Percentiles rank a stretch among this genome's conserved stretches.
phyloP scores from a whole-genome alignment of 352 stramenopile genomes.

The Globisporangium viniferum region DNA sequence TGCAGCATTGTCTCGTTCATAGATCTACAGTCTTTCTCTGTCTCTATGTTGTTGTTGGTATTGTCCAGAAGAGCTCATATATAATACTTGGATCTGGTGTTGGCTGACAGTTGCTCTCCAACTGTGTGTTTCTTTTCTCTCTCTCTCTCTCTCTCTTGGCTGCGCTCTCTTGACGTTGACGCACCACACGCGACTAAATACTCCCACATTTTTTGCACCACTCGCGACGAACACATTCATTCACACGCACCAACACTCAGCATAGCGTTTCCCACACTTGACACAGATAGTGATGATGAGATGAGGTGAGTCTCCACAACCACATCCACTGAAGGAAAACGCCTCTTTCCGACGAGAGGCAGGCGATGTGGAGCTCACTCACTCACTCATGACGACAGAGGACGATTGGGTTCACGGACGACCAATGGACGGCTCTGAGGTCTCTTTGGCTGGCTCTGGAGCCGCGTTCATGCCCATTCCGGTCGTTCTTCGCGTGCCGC shows the following conservation, averaged over 20 bases:
- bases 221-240: slow-evolving; percentile 4
- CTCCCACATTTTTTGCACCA: slow-evolving; percentile 1
- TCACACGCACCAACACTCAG: slow-evolving; percentile 4
- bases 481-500: not conserved
- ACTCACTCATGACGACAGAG: not conserved
- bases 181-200: not conserved
- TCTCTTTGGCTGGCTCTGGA: not conserved
- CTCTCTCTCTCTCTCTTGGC: not conserved
- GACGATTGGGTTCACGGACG: not conserved
- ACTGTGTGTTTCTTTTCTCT: not conserved
- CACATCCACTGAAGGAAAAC: not conserved
- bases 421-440: not conserved
- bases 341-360: slow-evolving; percentile 13
- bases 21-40: not conserved
- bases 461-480: slow-evolving; percentile 13
- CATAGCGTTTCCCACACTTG: not conserved
- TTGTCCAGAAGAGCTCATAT: slow-evolving; percentile 10
- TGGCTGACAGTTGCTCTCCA: not conserved
- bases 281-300: not conserved
- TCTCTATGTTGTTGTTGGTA: not conserved
- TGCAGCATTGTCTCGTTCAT: too few species aligned
- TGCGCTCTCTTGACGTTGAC: not conserved
- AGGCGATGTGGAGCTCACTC: not conserved
- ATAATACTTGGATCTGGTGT: slow-evolving; percentile 6
- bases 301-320: not conserved